Evolutionary conservation across 1,139 yeast species (phyloP).

Genomic region (Sugiyamaella castrensis): DNA sequence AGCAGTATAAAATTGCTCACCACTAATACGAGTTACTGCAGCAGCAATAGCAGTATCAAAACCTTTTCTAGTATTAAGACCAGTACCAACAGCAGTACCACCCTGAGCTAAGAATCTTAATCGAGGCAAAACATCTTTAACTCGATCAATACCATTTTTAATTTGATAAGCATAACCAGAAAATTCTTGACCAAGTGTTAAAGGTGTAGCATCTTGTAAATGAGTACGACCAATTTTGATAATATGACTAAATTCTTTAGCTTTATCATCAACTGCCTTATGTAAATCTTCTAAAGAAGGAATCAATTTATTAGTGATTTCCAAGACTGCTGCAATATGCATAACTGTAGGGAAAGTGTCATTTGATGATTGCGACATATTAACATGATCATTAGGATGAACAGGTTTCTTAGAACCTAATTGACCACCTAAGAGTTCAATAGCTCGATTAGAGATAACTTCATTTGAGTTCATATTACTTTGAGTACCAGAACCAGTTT

Average conservation of each 20-base stretch:
- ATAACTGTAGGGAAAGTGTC: constrained; percentile 98
- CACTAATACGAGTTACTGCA: constrained; percentile 77
- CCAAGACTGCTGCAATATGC: constrained; percentile 98
- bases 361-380: constrained; percentile 96
- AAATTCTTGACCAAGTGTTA: constrained; percentile 96
- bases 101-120: constrained; percentile 91
- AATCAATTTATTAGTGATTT: constrained; percentile 67
- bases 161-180: constrained; percentile 94
- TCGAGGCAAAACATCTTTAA: constrained; percentile 71
- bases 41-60: constrained; percentile 81
- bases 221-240: constrained; percentile 99
- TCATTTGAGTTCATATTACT: constrained; percentile 99
- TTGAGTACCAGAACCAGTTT: constrained; percentile 98
- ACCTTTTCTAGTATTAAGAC: constrained; percentile 88
- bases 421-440: constrained; percentile 88
- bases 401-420: constrained; percentile 90
- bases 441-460: constrained; percentile 96
- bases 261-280: constrained; percentile 70
- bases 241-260: constrained; percentile 79
- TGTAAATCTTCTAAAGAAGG: constrained; percentile 79
- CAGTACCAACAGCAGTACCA: constrained; percentile 99
- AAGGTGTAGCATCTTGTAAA: constrained; percentile 97
- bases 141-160: constrained; percentile 83
- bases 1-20: constrained; percentile 85
- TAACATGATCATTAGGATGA: constrained; percentile 98